Evolutionary conservation across 2,329 filamentous ascomycete genomes (phyloP), one percentile per base, ranked within the genome.

Genomic region (Nemania sp.): DNA sequence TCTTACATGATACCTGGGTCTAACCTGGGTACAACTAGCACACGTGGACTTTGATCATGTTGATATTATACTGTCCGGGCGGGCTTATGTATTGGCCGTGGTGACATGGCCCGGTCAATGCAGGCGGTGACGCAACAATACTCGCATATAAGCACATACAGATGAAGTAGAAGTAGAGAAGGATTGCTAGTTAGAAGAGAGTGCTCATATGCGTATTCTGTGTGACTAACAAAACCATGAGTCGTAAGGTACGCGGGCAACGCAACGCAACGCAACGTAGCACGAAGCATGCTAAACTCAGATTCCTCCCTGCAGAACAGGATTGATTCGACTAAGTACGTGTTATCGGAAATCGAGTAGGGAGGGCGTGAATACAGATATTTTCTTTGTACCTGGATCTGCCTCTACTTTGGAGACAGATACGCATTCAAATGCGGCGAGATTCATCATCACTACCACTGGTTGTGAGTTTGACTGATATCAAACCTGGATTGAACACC

Each of bases 11-110:
- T 41, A 41, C n/a, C n/a, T n/a, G n/a, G n/a, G n/a, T n/a, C n/a
- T n/a, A n/a, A n/a, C n/a, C n/a, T n/a, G n/a, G 38, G 8, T 35
- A 32, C n/a, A 49, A 29, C 45, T 53, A 43, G 58, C 27, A 56
- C 58, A 59, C 60, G 60, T 59, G 54, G 26, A 49, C 26, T 18
- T 67, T 8, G n/a, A 22, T 56, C 43, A 60, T 52, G 8, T 51
- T 13, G 43, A 51, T 13, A 38, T n/a, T 35, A 7, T 54, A 38
- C 49, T 51, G 41, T 56, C 13, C 29, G 41, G 52, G n/a, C 29
- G 41, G 52, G n/a, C 52, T 38, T 18, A 51, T 35, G 32, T 35
- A 35, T 51, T 63, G 52, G 53, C 18, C 26, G n/a, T n/a, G n/a
- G n/a, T 43, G 15, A 11, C 11, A n/a, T 27, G 32, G 7, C 11